Evolutionary conservation across 2,329 filamentous ascomycete genomes (phyloP), one percentile per base, ranked within the genome.

Genomic region (Penicillium verrucosum): DNA sequence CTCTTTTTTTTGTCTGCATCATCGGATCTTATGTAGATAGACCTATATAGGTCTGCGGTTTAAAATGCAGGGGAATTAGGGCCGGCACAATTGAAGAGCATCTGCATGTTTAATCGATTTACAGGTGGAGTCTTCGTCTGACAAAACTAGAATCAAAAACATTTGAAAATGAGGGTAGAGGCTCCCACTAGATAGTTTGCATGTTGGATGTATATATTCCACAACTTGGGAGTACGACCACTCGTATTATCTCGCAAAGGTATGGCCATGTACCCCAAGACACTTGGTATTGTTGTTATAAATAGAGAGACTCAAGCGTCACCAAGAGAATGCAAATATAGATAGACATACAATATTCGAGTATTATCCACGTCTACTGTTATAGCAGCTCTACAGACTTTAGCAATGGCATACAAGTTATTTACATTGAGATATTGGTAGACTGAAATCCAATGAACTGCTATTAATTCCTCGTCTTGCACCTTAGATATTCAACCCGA

Each of bases 11-110:
- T 44, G 52, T 60, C 45, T 60, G 63, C 62, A 63, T 62, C 47
- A 54, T 59, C 54, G 43, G 56, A 58, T 53, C 58, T 46, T 56
- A 62, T 65, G 67, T 66, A 67, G 65, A 68, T 65, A 62, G 62
- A 53, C 53, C 47, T 56, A 58, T 57, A 53, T 57, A 62, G 57
- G 53, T 56, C 51, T 60, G 57, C 42, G 51, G 30, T 57, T 49
- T 52, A 60, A 54, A 62, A 52, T 63, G 57, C 65, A 63, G 61
- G 25, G 46, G 47, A 53, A 51, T 36, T 25, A 45, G 37, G 41
- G 42, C 38, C 27, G 29, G 51, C 18, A 41, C 42, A 58, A 55
- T 49, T 51, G 23, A 51, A 51, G 42, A 56, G 45, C 51, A 53
- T 51, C 30, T 43, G 48, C 47, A 52, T 60, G 32, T 57, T 42